Evolutionary conservation across 2,329 filamentous ascomycete species (phyloP), one percentile per base, ranked within the genome.

Genomic region (Verticillium albo-atrum): DNA sequence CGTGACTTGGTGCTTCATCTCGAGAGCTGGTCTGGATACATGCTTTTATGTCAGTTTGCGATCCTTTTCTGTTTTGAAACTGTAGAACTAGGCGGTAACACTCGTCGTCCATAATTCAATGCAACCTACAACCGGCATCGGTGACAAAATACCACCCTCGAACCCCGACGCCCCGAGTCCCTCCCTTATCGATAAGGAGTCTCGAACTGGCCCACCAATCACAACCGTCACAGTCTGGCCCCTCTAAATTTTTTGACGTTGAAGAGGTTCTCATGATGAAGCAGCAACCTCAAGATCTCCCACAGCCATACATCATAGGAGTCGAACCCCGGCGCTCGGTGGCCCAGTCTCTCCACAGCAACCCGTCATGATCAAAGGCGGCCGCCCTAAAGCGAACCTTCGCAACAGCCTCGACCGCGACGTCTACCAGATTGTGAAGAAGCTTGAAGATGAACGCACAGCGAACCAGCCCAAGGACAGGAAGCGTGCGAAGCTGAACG

Each of bases 391-490:
- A 23, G 57, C 76, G 34, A 81, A 75, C 37, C 70, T 87, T 35
- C 78, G 80, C 50, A 77, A 82, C 59, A 80, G 82, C 23, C 72
- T 91, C 35, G 89, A 91, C 67, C 81, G 82, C 62, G 89, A 91
- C 70, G 83, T 97, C 63, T 92, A 94, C 70, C 89, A 91, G 69
- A 83, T 95, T 37, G 83, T 96, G 37, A 85, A 85, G 64, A 95
- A 92, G 72, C 80, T 94, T 57, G 82, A 91, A 58, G 89, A 91
- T 61, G 84, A 88, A 56, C 83, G 84, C 56, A 76, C 81, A 54
- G 80, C 80, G 54, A 78, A 78, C 30, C 69, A 68, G 9, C 73
- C 75, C 66, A 25, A 52, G 26, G 57, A 63, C 47, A 50, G 65
- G 35, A 61, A 61, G 54, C 28, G 67, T 60, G 28, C 61, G 58